Conservation (phyloP, 169 alveolate species). For the Babesia caballi region DNA sequence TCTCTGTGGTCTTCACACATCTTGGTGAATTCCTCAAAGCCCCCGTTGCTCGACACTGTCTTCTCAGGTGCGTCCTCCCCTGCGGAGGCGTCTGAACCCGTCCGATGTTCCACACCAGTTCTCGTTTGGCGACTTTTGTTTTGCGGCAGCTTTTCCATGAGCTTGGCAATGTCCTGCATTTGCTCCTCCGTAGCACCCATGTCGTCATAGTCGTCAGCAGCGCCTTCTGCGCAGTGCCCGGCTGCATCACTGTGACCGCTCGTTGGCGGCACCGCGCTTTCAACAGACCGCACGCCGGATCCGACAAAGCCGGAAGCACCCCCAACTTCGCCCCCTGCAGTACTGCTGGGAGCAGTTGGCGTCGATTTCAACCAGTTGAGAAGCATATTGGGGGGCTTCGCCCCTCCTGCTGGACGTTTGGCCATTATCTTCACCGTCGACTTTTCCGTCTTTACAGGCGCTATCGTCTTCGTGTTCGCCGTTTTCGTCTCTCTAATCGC, state of each 20-base stretch:
- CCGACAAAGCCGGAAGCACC: background rate
- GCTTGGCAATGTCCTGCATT: background rate
- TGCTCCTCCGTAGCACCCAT: conserved; percentile 26
- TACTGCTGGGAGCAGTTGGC: background rate
- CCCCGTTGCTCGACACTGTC: background rate
- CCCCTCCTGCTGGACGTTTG: background rate
- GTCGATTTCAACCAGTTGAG: conserved; percentile 52
- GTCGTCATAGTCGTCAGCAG: conserved; percentile 6
- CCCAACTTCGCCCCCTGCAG: background rate
- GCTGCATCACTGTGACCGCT: background rate
- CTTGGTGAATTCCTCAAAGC: conserved; percentile 1
- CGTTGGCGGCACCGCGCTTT: background rate
- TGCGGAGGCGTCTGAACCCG: background rate
- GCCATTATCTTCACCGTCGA: background rate
- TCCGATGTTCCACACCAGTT: no score
- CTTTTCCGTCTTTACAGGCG: background rate
- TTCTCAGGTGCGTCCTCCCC: background rate
- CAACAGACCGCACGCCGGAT: background rate
- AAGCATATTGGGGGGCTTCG: conserved; percentile 29
- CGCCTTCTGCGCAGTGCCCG: background rate
- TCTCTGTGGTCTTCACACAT: conserved; percentile 45
- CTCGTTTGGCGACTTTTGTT: background rate
- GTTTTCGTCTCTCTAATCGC: background rate
- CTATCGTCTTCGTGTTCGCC: background rate
- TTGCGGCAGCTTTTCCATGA: background rate